phyloP scores from a whole-genome alignment of 345 rosid species.

The Pistacia atlantica region DNA sequence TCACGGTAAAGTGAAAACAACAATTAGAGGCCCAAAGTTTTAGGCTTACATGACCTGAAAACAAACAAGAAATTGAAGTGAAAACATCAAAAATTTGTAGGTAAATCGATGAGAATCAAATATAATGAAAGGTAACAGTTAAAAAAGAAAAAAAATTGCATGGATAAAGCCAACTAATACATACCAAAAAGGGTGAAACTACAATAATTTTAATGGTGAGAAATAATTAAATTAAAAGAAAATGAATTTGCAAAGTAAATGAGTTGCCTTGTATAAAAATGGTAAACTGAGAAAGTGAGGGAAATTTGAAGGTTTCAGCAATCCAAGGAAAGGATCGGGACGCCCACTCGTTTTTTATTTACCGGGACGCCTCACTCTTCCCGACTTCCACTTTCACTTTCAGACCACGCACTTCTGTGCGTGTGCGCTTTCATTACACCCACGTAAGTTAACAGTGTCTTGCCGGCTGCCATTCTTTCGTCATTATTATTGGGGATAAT shows the following conservation, averaged over 20 bases:
- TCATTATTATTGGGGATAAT: too few species aligned
- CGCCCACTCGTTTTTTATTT: background rate
- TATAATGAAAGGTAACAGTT: background rate
- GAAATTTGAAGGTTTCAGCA: conserved; percentile 22
- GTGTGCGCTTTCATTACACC: background rate
- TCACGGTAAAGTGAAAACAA: background rate
- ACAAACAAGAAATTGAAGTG: background rate
- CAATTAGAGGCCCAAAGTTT: conserved; percentile 9
- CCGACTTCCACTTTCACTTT: background rate
- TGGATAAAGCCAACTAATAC: background rate
- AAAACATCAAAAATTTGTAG: background rate
- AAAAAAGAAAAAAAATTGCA: background rate
- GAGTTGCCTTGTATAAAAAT: background rate
- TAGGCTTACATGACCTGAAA: background rate
- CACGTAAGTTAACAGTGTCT: too few species aligned
- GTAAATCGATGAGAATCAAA: background rate
- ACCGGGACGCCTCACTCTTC: background rate
- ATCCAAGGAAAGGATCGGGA: conserved; percentile 13
- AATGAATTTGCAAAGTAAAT: background rate
- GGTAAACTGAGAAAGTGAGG: conserved; percentile 12
- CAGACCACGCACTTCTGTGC: background rate
- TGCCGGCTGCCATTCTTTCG: too few species aligned
- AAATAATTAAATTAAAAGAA: background rate
- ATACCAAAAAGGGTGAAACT: background rate
- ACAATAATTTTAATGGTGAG: background rate